Evolutionary conservation across 179 eudicot genomes (phyloP).

Genomic region (Nepenthes alata): DNA sequence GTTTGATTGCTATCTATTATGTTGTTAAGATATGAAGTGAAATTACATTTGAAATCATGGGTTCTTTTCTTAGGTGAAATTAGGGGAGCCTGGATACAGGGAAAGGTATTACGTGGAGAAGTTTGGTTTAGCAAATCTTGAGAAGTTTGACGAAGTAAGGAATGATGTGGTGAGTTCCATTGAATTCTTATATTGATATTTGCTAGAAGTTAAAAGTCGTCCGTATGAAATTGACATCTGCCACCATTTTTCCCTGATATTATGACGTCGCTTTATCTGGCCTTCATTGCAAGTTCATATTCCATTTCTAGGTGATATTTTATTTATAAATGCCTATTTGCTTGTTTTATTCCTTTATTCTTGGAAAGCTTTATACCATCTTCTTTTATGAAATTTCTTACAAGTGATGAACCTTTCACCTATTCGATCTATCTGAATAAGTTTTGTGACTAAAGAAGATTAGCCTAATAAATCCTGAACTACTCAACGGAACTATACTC

Average conservation of each 20-base stretch:
- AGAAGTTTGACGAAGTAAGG: constrained; percentile 50
- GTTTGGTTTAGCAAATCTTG: constrained; percentile 47
- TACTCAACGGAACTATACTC: too few species aligned
- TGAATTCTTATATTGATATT: background rate
- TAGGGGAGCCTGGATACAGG: constrained; percentile 93
- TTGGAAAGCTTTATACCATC: too few species aligned
- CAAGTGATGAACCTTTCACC: too few species aligned
- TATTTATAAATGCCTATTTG: too few species aligned
- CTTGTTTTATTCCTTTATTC: too few species aligned
- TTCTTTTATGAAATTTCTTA: too few species aligned
- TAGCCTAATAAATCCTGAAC: too few species aligned
- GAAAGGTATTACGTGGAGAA: constrained; percentile 90
- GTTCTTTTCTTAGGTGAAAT: constrained; percentile 48
- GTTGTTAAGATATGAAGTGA: background rate
- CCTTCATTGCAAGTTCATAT: too few species aligned
- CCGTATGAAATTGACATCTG: background rate
- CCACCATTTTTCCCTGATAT: background rate
- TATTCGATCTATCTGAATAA: too few species aligned
- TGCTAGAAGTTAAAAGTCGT: background rate
- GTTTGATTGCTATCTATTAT: background rate
- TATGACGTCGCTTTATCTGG: too few species aligned
- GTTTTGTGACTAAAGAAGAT: too few species aligned
- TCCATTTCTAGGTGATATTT: too few species aligned
- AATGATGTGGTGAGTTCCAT: constrained; percentile 45
- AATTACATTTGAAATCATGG: constrained; percentile 1